Conservation (phyloP, 345 rosid species). For the Salix viminalis region DNA sequence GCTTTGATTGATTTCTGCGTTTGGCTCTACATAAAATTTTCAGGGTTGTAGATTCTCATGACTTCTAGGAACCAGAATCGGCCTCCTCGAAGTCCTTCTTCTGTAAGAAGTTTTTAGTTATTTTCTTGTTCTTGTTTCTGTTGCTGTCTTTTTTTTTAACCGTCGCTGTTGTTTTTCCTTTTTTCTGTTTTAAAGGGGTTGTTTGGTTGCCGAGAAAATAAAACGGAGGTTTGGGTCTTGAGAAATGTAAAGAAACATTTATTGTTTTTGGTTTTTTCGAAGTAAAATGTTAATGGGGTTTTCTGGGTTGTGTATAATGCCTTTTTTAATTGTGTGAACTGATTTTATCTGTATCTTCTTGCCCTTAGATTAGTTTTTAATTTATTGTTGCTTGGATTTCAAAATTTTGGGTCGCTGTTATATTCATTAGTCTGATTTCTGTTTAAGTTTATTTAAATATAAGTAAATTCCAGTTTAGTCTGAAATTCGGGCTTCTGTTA, state of each 20-base stretch:
- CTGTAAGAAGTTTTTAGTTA: slow-evolving; percentile 37
- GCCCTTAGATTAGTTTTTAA: too few species aligned
- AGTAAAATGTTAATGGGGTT: background rate
- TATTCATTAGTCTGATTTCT: too few species aligned
- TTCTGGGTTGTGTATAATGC: background rate
- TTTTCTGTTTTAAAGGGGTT: background rate
- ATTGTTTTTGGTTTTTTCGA: background rate
- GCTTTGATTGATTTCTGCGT: background rate
- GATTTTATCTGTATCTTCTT: background rate
- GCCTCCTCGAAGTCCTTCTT: slow-evolving; percentile 66
- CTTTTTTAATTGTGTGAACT: background rate
- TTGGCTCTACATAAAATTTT: background rate
- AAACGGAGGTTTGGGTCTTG: background rate
- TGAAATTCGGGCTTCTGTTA: too few species aligned
- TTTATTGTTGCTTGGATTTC: too few species aligned
- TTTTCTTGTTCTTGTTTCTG: background rate
- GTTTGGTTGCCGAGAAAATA: slow-evolving; percentile 1
- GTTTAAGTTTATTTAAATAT: too few species aligned
- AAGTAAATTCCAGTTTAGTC: too few species aligned
- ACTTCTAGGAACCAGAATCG: slow-evolving; percentile 72
- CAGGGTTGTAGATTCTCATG: slow-evolving; percentile 25
- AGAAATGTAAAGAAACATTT: background rate
- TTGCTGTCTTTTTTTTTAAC: background rate
- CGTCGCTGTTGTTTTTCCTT: too few species aligned
- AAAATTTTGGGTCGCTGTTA: too few species aligned